Evolutionary conservation across 345 rosid species (phyloP), one percentile per base, ranked within the genome.

Genomic region (Brassica rapa): DNA sequence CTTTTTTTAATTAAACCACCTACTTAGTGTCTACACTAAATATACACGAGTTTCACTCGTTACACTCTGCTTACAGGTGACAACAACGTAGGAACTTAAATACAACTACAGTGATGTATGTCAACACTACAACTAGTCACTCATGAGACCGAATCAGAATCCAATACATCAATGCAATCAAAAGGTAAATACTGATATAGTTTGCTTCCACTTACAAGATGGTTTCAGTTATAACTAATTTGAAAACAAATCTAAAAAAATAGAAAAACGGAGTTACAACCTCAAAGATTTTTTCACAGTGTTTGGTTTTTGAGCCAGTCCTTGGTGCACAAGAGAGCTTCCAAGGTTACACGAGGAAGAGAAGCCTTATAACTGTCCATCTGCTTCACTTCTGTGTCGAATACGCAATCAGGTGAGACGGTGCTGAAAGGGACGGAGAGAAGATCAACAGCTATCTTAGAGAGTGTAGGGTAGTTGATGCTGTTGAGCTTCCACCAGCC

Each of bases 121-220:
- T 25, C 81, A 65, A 41, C 67, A 66, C 30, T 51, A 71, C 76
- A 41, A 0, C 57, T 90, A 51, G 96, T 90, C 77, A 86, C 90
- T 78, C 96, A 92, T 77, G 96, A 97, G 51, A 87, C 88, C 80
- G 89, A 89, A 77, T 90, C 95, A n/a, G 93, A 87, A 83, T 92
- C 97, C 8, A 85, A 90, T 84, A 92, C 97, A 57, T 94, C 94
- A 49, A 90, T 89, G 97, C 92, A 89, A 80, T 90, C 92, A 23
- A 82, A 84, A 74, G 96, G 94, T 32, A 32, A 94, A 89, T 68
- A 60, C 78, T 4, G 14, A 6, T 21, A 94, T 76, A 87, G 97
- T 86, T 88, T 89, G 82, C 84, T 94, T 75, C 88, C 92, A 35
- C 74, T 92, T 39, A 15, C 74, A 23, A 70, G 81, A 46, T 92